Percentiles rank a stretch among this genome's conserved stretches.
Conservation (phyloP, 2,329 filamentous ascomycete species). For the Penicillium concentricum region DNA sequence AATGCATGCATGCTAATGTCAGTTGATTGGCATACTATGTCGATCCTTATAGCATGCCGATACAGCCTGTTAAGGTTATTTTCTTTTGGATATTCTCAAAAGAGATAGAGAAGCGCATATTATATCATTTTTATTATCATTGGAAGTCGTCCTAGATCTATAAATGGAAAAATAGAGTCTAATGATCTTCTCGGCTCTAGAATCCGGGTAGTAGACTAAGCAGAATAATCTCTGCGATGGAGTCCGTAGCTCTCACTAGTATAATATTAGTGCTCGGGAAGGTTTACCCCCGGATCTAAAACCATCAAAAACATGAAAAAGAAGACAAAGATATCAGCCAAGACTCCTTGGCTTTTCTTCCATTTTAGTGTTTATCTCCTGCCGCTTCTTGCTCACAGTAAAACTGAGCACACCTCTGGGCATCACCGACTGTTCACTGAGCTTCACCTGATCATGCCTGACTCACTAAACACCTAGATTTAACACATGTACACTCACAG, state of each 20-base stretch:
- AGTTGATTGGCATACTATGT: slow-evolving; percentile 5
- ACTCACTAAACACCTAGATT: too few species aligned
- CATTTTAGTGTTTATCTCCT: not conserved
- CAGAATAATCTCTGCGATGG: not conserved
- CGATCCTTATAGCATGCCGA: slow-evolving; percentile 6
- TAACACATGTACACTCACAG: too few species aligned
- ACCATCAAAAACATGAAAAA: not conserved
- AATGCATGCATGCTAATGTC: slow-evolving; percentile 5
- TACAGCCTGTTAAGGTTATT: not conserved
- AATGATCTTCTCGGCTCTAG: not conserved
- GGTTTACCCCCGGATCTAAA: not conserved
- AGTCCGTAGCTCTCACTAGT: not conserved
- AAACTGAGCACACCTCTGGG: too few species aligned
- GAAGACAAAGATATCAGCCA: not conserved
- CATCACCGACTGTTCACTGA: too few species aligned
- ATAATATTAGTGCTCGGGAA: not conserved
- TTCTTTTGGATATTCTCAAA: not conserved
- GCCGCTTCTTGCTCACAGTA: not conserved
- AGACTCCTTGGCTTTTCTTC: not conserved
- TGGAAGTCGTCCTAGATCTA: not conserved
- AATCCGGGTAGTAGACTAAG: not conserved
- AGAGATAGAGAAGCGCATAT: not conserved
- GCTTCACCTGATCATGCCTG: too few species aligned
- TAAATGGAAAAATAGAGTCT: not conserved
- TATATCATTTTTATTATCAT: not conserved